These are phyloP conservation scores for Populus alba DNA, from an alignment of 345 rosid species.

Conservation along the genomic window DNA sequence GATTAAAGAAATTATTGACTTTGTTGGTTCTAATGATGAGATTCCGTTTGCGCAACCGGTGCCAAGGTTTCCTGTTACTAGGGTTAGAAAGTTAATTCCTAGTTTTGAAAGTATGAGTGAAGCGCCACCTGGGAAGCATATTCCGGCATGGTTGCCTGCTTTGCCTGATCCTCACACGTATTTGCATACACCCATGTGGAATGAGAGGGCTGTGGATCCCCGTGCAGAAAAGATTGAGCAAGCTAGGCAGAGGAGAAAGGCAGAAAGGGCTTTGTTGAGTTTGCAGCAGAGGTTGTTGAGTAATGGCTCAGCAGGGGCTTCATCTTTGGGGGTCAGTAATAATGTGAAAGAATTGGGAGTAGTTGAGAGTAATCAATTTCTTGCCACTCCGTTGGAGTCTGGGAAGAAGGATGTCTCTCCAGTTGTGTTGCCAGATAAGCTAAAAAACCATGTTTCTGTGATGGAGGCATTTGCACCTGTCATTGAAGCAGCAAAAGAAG, in stretches of 20 bases:
- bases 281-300: slow-evolving; percentile 80
- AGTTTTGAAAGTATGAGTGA: slow-evolving; percentile 76
- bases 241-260: slow-evolving; percentile 81
- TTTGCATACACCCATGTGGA: slow-evolving; percentile 78
- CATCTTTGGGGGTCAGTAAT: slow-evolving; percentile 31
- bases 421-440: slow-evolving; percentile 38
- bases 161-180: slow-evolving; percentile 96
- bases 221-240: slow-evolving; percentile 88
- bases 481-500: slow-evolving; percentile 61
- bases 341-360: slow-evolving; percentile 30
- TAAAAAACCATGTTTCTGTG: slow-evolving; percentile 46
- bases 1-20: slow-evolving; percentile 50
- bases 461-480: slow-evolving; percentile 82
- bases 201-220: slow-evolving; percentile 63
- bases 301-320: slow-evolving; percentile 40
- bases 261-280: slow-evolving; percentile 82
- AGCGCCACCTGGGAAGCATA: slow-evolving; percentile 74
- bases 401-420: slow-evolving; percentile 52
- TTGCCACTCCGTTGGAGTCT: slow-evolving; percentile 38
- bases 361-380: slow-evolving; percentile 31
- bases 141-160: slow-evolving; percentile 90
- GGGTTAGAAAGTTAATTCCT: slow-evolving; percentile 57
- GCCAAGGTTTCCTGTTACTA: slow-evolving; percentile 57
- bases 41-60: slow-evolving; percentile 67
- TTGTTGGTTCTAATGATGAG: slow-evolving; percentile 53